Evolutionary conservation across 345 rosid genomes (phyloP), one percentile per base, ranked within the genome.

Genomic region (Gossypium thurberi): DNA sequence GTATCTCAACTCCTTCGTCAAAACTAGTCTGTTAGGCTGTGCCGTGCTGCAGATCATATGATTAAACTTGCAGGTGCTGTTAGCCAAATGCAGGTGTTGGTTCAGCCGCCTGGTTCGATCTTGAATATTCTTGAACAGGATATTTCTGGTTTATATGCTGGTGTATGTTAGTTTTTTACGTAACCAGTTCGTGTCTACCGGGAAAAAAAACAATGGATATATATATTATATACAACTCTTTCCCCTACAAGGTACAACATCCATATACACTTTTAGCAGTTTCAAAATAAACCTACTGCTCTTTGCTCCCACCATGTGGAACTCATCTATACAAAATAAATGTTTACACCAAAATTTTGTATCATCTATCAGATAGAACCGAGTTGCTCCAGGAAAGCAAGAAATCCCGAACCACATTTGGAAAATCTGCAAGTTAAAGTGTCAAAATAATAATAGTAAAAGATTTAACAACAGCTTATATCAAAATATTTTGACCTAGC

Each of bases 301-400:
- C 33, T 57, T 21, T 57, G 11, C 28, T 57, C 9, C 61, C 28
- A 10, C 13, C 4, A 9, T 18, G 26, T 20, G 26, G 25, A 56
- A 23, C 42, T 64, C 14, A 40, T 42, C 50, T 14, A 42, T 8
- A 64, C 50, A 65, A 10, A 23, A 66, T n/a, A 28, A 44, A 20
- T 21, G 70, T 65, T 25, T 11, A n/a, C 28, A 20, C 37, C 50
- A 53, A 70, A 59, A 28, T 47, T 25, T 11, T 26, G 58, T 26
- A 42, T 81, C 74, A 89, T 75, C 92, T 84, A 75, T 86, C 92
- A 0, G 87, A 89, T 57, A 94, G 78, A 42, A 91, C 76, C 2
- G 96, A 85, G 76, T 89, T 89, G 56, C 90, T 88, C 98, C 98
- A 91, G 43, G 91, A 89, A 67, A 91, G 85, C 81, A 87, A 78